Percentiles rank a stretch among this genome's conserved stretches.
phyloP scores from a whole-genome alignment of 495 filamentous ascomycete genomes.

The Neurospora sp. region DNA sequence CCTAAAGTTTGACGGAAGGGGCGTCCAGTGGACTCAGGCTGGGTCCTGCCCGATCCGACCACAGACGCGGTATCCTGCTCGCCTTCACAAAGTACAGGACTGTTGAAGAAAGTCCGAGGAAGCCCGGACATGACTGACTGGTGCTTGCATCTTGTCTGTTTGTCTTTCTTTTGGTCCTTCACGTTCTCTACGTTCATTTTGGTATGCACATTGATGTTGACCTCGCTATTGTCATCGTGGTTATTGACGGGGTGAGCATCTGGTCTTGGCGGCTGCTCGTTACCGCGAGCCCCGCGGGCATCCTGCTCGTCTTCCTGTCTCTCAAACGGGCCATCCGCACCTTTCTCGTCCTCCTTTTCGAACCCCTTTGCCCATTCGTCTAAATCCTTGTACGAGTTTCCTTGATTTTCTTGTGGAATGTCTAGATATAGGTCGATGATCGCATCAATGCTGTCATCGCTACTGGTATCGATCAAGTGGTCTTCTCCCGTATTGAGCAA shows the following conservation, averaged over 20 bases:
- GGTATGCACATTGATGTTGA: background rate
- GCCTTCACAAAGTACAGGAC: background rate
- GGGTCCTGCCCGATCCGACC: background rate
- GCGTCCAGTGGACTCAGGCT: background rate
- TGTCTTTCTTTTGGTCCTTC: background rate
- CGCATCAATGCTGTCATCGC: too few relatives aligned
- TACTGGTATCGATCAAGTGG: too few relatives aligned
- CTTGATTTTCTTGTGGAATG: too few relatives aligned
- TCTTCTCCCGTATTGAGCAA: too few relatives aligned
- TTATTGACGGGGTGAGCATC: background rate
- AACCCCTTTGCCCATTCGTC: too few relatives aligned
- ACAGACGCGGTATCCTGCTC: background rate
- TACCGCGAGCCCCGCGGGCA: too few relatives aligned
- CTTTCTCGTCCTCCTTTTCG: too few relatives aligned
- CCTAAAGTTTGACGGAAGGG: background rate
- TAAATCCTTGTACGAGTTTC: too few relatives aligned
- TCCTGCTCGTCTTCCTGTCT: too few relatives aligned
- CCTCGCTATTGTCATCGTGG: background rate
- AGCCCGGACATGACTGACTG: background rate
- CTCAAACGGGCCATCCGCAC: too few relatives aligned
- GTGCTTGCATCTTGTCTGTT: background rate
- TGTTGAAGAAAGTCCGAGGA: background rate
- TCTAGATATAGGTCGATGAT: too few relatives aligned
- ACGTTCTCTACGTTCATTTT: rapidly evolving
- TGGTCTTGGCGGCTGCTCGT: background rate